Evolutionary conservation across 768 basidiomycete species (phyloP), one percentile per base, ranked within the genome.

Genomic region (Trametes maxima): DNA sequence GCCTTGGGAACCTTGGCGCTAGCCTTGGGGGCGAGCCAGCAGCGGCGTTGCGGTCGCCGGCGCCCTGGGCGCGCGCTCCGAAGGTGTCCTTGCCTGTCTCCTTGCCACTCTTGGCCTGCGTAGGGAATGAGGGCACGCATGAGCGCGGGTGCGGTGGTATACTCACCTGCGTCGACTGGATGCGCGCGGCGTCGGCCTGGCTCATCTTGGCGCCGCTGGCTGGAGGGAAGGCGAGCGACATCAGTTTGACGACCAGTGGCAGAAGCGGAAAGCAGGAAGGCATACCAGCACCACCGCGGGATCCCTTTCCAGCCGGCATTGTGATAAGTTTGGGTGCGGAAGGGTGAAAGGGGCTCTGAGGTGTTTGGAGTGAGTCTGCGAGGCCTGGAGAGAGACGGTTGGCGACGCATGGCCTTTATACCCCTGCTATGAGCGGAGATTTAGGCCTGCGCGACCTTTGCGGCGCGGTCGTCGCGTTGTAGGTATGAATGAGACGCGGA

Each of bases 121-220:
- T 2, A 43, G 59, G 19, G 54, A 43, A 56, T 25, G 48, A 48
- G 17, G 37, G 43, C 21, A 3, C 36, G 45, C 22, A 14, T 12
- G 28, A 0, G 49, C 33, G 28, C 19, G 43, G 44, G 44, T 17
- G 25, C 13, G 11, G 44, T 24, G 14, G 46, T 5, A 35, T 11
- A 47, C 65, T 42, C 53, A 72, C 71, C 67, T 70, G 71, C 40
- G 69, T 61, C 7, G 71, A 66, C 65, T 68, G 69, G 52, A 70
- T 66, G 40, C 71, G 69, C 14, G 69, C 52, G 14, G 69, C 66
- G 49, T 67, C 69, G 19, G 67, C n/a, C 39, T 52, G 36, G 42
- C 64, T 61, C 22, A 57, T 68, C 63, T 69, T 70, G 57, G 46
- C 57, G 53, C 59, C 65, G 54, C 61, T 57, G 39, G 61, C 61